phyloP scores from a whole-genome alignment of 192 early-diverging fungal species.

The Coemansia sp. region DNA sequence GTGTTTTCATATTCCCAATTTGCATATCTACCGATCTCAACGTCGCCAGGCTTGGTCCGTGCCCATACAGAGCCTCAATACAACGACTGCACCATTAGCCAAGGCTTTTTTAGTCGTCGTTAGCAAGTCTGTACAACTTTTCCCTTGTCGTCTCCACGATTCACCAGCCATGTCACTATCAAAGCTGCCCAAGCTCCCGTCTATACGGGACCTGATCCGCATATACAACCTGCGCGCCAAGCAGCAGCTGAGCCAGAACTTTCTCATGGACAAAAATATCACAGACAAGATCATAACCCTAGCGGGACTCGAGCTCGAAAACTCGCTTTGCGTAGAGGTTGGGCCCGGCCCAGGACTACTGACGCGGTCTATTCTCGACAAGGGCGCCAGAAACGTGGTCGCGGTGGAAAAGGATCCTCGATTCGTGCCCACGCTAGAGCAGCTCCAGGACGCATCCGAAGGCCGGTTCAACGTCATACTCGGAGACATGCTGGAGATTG shows the following conservation, averaged over 20 bases:
- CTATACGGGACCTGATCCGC: conserved; percentile 72
- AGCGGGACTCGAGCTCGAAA: conserved; percentile 60
- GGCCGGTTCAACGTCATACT: conserved; percentile 60
- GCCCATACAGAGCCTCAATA: no score
- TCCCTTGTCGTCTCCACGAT: neutral
- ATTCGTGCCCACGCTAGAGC: conserved; percentile 71
- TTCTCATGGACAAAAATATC: conserved; percentile 82
- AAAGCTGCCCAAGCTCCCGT: conserved; percentile 64
- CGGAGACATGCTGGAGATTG: conserved; percentile 67
- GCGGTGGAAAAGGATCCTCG: conserved; percentile 76
- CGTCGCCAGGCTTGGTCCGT: neutral
- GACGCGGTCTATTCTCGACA: conserved; percentile 76
- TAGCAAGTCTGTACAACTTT: neutral
- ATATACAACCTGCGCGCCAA: conserved; percentile 74
- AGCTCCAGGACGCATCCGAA: conserved; percentile 70
- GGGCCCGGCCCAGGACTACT: conserved; percentile 80
- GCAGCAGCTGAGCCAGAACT: conserved; percentile 80
- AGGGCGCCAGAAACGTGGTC: conserved; percentile 64
- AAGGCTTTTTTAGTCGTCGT: neutral
- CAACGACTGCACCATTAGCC: no score
- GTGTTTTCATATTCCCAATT: neutral
- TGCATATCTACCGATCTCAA: neutral
- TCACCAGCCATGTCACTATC: conserved; percentile 17
- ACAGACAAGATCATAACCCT: conserved; percentile 73
- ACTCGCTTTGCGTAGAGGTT: conserved; percentile 73